A percentile compares a stretch with the other conserved stretches of the same genome.
phyloP scores from a whole-genome alignment of 805 yeast genomes.

The Phaffomyces thermotolerans region DNA sequence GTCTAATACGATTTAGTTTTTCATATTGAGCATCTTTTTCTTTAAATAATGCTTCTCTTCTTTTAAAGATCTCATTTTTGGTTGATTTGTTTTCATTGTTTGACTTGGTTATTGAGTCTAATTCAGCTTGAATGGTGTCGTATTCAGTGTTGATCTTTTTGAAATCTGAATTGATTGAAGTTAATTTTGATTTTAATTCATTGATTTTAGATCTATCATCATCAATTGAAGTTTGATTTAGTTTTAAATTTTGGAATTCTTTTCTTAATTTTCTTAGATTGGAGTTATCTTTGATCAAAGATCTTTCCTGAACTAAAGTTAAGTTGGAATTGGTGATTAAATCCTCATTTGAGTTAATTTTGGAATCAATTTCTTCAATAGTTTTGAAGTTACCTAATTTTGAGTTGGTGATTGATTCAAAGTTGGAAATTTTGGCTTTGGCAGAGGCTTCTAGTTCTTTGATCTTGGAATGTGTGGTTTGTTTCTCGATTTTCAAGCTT shows the following conservation, averaged over 20 bases:
- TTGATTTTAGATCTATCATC: conserved; percentile 68
- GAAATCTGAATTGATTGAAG: conserved; percentile 23
- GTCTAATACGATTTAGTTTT: conserved; percentile 59
- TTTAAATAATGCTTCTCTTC: conserved; percentile 60
- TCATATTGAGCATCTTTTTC: conserved; percentile 63
- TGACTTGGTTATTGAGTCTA: conserved; percentile 17
- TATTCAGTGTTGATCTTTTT: conserved; percentile 62
- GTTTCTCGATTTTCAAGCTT: conserved; percentile 39
- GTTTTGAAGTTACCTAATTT: conserved; percentile 57
- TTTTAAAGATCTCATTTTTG: conserved; percentile 44
- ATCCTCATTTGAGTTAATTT: conserved; percentile 60
- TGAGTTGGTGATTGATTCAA: conserved; percentile 56
- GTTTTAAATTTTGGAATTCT: conserved; percentile 67
- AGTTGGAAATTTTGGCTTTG: conserved; percentile 70
- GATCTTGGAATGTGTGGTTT: conserved; percentile 52
- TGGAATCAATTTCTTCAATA: conserved; percentile 61
- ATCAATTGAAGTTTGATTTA: conserved; percentile 73
- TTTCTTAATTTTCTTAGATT: conserved; percentile 73
- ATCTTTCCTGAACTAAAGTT: conserved; percentile 87
- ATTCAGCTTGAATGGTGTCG: conserved; percentile 46
- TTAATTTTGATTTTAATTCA: conserved; percentile 45
- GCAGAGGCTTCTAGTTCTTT: conserved; percentile 59
- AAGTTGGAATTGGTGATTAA: conserved; percentile 71
- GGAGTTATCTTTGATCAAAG: conserved; percentile 76
- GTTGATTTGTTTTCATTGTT: conserved; percentile 51